These are phyloP conservation scores for Pythium oligandrum DNA, from an alignment of 352 stramenopile species.

Conservation along the genomic window DNA sequence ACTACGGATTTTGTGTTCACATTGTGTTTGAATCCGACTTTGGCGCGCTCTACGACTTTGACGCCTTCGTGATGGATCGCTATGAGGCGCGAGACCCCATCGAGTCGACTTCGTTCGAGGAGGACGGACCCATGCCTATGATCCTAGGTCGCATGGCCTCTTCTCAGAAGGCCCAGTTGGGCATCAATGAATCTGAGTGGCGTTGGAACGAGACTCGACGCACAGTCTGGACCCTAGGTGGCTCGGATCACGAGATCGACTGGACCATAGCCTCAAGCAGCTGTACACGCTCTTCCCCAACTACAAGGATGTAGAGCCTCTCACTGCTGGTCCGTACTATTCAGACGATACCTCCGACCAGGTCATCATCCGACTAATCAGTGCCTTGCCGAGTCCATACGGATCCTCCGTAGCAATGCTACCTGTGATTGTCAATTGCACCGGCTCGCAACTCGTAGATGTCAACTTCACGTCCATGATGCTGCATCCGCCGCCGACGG, in stretches of 20 bases:
- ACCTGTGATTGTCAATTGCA: constrained; percentile 37
- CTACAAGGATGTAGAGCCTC: constrained; percentile 5
- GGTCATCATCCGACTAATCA: constrained; percentile 34
- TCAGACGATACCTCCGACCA: constrained; percentile 34
- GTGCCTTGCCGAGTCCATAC: constrained; percentile 15
- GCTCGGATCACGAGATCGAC: constrained; percentile 28
- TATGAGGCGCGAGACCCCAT: constrained; percentile 18
- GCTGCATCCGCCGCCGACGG: constrained; percentile 12
- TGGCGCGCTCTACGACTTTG: constrained; percentile 39
- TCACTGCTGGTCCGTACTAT: constrained; percentile 28
- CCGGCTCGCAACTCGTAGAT: constrained; percentile 35
- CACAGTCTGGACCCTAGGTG: constrained; percentile 37
- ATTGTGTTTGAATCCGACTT: constrained; percentile 41
- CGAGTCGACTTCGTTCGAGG: constrained; percentile 2
- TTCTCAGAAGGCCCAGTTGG: constrained; percentile 8
- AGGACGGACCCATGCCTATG: constrained; percentile 18
- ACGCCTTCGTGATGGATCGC: constrained; percentile 46
- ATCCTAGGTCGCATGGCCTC: constrained; percentile 24
- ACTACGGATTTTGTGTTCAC: constrained; percentile 22
- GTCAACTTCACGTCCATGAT: constrained; percentile 31
- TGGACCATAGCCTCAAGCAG: constrained; percentile 49
- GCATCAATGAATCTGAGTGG: constrained; percentile 1
- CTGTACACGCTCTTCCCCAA: constrained; percentile 44
- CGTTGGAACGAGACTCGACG: constrained; percentile 24
- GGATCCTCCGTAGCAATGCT: constrained; percentile 21